Evolutionary conservation across 2,329 filamentous ascomycete species (phyloP).

Genomic region (Colletotrichum chlorophyti): DNA sequence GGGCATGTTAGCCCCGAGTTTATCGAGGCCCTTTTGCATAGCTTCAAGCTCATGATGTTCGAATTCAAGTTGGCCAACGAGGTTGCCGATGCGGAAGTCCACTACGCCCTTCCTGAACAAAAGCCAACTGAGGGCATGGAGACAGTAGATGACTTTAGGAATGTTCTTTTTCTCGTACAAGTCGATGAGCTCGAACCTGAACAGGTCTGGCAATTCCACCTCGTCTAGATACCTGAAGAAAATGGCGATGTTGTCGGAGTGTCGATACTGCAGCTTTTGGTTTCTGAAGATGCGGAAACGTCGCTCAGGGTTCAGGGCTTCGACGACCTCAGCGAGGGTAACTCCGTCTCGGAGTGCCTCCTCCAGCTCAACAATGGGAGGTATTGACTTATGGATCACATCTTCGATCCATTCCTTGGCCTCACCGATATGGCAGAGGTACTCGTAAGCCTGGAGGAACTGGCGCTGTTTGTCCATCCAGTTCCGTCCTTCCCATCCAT

Average conservation of each 20-base stretch:
- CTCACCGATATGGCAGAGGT: slow-evolving; percentile 97
- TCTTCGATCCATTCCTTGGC: slow-evolving; percentile 99
- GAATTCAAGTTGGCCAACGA: slow-evolving; percentile 95
- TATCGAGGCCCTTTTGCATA: slow-evolving; percentile 96
- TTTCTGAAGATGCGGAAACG: slow-evolving; percentile 85
- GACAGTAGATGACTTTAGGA: slow-evolving; percentile 98
- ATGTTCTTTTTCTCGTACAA: slow-evolving; percentile 99
- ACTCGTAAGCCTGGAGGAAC: slow-evolving; percentile 96
- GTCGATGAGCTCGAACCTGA: slow-evolving; percentile 96
- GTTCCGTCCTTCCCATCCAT: slow-evolving; percentile 81
- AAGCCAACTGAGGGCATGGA: slow-evolving; percentile 97
- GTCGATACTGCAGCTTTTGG: slow-evolving; percentile 86
- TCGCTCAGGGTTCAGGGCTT: slow-evolving; percentile 81
- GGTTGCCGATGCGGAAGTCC: slow-evolving; percentile 93
- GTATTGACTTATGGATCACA: slow-evolving; percentile 83
- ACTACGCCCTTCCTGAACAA: slow-evolving; percentile 94
- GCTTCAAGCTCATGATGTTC: slow-evolving; percentile 97
- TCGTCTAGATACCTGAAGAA: slow-evolving; percentile 96
- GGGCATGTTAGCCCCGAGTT: slow-evolving; percentile 93
- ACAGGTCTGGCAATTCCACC: slow-evolving; percentile 90
- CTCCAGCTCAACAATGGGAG: slow-evolving; percentile 91
- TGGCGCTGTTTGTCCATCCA: slow-evolving; percentile 99
- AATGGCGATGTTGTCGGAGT: slow-evolving; percentile 96
- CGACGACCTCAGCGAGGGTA: slow-evolving; percentile 91
- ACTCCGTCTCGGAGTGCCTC: slow-evolving; percentile 92